Base-by-base conservation (phyloP, 163 green algal species). In the Chloromonas sp. region DNA sequence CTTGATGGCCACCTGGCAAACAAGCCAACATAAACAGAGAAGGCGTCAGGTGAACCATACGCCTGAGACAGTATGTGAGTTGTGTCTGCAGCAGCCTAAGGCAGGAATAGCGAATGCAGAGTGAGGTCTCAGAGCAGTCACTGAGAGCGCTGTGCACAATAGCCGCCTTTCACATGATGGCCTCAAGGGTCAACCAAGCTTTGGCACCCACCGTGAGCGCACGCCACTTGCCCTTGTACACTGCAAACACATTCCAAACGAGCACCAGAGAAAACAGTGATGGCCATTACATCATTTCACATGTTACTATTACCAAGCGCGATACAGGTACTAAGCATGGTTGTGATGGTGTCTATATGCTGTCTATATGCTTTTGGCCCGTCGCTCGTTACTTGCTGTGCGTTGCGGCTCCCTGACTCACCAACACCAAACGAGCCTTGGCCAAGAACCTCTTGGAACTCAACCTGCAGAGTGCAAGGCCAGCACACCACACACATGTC, bases 201-300 rank as follows among this genome's bases (percentile, higher is more conserved):
- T 36, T 36, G 36, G 36, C 36, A 36, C 36, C 36, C 36, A 83
- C 79, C 3, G 79, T 83, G 11, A 83, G 60, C 3, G 60, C 60
- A 2, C 84, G 60, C 84, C 84, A 87, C 14, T 84, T 84, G 78
- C 84, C 84, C n/a, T 78, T 83, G 78, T 87, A 87, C 84, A 87
- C 84, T 79, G 71, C 71, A 79, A 3, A 14, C 36, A 36, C 36
- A 36, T 36, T 36, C 36, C 36, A 36, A 36, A 36, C 36, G 36
- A 36, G 36, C 36, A 36, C 36, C 36, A 36, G 36, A 36, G 36
- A 36, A 36, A 36, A 36, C 36, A 36, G 36, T 36, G 36, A 36
- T 36, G 36, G 36, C 36, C 36, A 36, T 36, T 36, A 36, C 36
- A 36, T 36, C 36, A 36, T 36, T 36, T 36, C 36, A 36, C 36